phyloP scores from a whole-genome alignment of 106 monocot species.

The Platanthera guangdongensis region DNA sequence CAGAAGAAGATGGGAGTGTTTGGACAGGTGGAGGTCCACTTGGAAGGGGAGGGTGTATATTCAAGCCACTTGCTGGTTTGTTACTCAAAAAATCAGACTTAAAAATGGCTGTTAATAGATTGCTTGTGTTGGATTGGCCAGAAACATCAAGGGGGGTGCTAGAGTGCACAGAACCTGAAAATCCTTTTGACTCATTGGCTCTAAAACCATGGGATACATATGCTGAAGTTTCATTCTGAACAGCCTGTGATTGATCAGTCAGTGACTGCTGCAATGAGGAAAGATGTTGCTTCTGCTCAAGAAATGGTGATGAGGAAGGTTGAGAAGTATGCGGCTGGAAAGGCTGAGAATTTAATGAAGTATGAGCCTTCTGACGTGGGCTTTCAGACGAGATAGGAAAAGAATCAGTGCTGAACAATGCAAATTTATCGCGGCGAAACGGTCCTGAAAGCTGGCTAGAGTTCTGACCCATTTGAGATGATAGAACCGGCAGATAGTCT shows the following conservation, averaged over 20 bases:
- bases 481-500: constrained; percentile 14
- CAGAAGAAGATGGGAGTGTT: constrained; percentile 14
- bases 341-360: constrained; percentile 10
- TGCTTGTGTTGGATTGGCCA: constrained; percentile 26
- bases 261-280: constrained; percentile 21
- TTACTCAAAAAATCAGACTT: constrained; percentile 44
- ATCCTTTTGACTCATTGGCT: constrained; percentile 7
- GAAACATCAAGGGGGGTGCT: constrained; percentile 21
- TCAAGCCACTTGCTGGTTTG: constrained; percentile 16
- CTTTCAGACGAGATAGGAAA: constrained; percentile 15
- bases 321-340: constrained; percentile 16
- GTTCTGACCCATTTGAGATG: constrained; percentile 27
- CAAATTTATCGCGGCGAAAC: constrained; percentile 10
- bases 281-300: constrained; percentile 24
- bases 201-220: constrained; percentile 13
- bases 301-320: constrained; percentile 17
- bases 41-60: constrained; percentile 59
- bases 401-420: constrained; percentile 11
- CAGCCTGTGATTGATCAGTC: constrained; percentile 16
- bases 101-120: constrained; percentile 46
- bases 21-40: constrained; percentile 57
- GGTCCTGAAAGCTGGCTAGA: constrained; percentile 13
- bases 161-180: constrained; percentile 13
- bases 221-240: constrained; percentile 15
- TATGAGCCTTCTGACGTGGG: constrained; percentile 14